Percentiles rank a stretch among this genome's conserved stretches.
Evolutionary conservation across 2,329 filamentous ascomycete species (phyloP).

Genomic region (Verticillium longisporum): DNA sequence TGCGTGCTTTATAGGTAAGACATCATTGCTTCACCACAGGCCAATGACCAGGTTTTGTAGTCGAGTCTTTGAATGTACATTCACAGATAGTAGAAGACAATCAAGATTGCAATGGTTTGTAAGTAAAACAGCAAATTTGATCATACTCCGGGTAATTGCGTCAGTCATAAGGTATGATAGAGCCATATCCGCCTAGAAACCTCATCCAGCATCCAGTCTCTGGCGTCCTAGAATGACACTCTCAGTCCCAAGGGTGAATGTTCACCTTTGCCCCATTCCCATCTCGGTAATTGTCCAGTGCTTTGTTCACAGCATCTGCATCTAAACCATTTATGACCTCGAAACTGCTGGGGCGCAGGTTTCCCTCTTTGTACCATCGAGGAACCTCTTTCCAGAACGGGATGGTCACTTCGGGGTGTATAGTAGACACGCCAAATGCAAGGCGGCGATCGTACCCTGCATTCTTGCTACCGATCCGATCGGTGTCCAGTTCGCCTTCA

Average conservation of each 20-base stretch:
- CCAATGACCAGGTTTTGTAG: no score
- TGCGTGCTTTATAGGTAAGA: no score
- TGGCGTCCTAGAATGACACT: no score
- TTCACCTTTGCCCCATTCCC: slow-evolving; percentile 1
- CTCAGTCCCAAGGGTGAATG: slow-evolving; percentile 1
- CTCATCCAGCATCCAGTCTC: no score
- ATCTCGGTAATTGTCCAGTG: background rate
- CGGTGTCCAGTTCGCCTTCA: background rate
- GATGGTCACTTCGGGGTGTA: background rate
- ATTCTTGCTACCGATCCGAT: background rate
- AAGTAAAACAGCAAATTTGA: no score
- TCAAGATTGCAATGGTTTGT: no score
- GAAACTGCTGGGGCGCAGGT: background rate
- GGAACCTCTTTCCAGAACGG: slow-evolving; percentile 1
- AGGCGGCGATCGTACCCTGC: slow-evolving; percentile 1
- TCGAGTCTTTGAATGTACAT: no score
- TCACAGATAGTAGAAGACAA: no score
- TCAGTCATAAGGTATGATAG: no score
- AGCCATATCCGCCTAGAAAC: no score
- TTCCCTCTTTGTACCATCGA: background rate
- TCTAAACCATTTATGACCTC: slow-evolving; percentile 1
- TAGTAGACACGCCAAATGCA: background rate
- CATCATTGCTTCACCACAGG: no score
- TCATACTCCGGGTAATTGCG: no score
- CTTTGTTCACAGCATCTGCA: slow-evolving; percentile 3